phyloP scores from a whole-genome alignment of 495 filamentous ascomycete species.

The Xylaria flabelliformis region DNA sequence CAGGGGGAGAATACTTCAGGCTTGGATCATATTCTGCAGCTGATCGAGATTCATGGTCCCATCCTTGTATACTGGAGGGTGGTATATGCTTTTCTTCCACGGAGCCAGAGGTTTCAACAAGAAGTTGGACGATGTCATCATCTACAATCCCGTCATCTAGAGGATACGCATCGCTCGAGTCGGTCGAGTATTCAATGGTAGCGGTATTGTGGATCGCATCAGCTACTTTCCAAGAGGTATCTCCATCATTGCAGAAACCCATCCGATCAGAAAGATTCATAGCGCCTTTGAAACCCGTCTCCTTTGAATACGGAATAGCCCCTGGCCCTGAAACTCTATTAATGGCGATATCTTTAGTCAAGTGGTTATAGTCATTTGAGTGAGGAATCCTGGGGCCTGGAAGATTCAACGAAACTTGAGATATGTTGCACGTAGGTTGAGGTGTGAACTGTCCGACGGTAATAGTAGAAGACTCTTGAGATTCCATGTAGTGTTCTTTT shows the following conservation, averaged over 20 bases:
- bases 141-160: constrained; percentile 30
- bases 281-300: not conserved
- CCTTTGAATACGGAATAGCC: not conserved
- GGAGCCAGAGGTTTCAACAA: constrained; percentile 4
- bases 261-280: not conserved
- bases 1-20: constrained; percentile 35
- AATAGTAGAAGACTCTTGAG: not conserved
- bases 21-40: constrained; percentile 39
- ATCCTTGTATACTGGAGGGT: constrained; percentile 39
- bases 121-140: constrained; percentile 27
- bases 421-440: not conserved
- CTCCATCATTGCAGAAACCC: not conserved
- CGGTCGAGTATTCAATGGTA: not conserved
- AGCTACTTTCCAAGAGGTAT: not conserved
- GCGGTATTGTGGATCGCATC: not conserved
- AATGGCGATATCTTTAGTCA: not conserved
- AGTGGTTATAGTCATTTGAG: not conserved
- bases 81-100: constrained; percentile 37
- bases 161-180: constrained; percentile 32
- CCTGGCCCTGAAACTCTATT: not conserved
- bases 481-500: not conserved
- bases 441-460: not conserved
- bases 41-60: constrained; percentile 39
- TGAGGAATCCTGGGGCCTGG: not conserved
- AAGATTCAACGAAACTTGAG: not conserved